These are phyloP conservation scores for Xylariomycetidae sp. DNA, from an alignment of 2,329 filamentous ascomycete species.

Conservation along the genomic window DNA sequence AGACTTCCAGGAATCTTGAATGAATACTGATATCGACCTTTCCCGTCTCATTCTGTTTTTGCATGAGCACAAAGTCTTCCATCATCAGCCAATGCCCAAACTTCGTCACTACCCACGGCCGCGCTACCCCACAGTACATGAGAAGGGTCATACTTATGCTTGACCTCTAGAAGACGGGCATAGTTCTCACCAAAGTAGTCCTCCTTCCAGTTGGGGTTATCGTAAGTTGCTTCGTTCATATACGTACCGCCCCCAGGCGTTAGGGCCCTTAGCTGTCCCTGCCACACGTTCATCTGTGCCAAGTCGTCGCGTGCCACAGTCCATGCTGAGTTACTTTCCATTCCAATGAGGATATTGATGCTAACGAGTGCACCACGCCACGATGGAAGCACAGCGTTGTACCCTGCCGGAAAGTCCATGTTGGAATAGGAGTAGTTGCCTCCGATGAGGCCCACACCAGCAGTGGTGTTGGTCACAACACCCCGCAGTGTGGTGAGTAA, in stretches of 20 bases:
- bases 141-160: conserved; percentile 7
- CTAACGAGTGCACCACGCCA: conserved; percentile 5
- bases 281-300: background rate
- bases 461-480: background rate
- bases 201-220: conserved; percentile 2
- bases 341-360: background rate
- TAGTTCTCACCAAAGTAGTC: conserved; percentile 4
- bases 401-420: background rate
- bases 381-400: conserved; percentile 1
- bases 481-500: background rate
- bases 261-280: background rate
- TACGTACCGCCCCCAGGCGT: conserved; percentile 1
- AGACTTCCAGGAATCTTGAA: too few species aligned
- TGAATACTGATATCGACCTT: too few species aligned
- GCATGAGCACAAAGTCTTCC: conserved; percentile 5
- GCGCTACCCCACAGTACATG: conserved; percentile 3
- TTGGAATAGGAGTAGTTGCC: background rate
- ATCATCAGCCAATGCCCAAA: conserved; percentile 1
- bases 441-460: background rate
- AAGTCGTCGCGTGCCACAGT: background rate
- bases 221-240: conserved; percentile 3
- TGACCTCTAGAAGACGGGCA: background rate
- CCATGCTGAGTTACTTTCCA: background rate
- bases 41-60: background rate
- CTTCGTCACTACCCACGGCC: conserved; percentile 3